Evolutionary conservation across 2,329 filamentous ascomycete genomes (phyloP), one percentile per base, ranked within the genome.

Genomic region (Ophiostoma triangulosporum): DNA sequence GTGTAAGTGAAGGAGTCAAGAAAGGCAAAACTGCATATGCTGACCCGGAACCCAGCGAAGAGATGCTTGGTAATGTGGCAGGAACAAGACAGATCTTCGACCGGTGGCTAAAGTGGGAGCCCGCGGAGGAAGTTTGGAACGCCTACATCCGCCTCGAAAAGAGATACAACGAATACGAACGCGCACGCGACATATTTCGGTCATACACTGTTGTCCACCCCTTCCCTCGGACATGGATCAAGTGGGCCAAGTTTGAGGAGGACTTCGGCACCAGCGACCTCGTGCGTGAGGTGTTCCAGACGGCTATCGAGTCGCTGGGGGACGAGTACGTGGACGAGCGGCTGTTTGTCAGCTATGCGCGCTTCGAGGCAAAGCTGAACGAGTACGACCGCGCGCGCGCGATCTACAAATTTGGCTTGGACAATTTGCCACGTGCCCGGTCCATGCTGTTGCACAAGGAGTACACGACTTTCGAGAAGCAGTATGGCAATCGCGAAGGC

Each of bases 91-190:
- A 95, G 62, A 88, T 97, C 0, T 98, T 97, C 65, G 93, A 98
- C 70, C 78, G 93, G 46, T 98, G 93, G 93, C 91, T 98, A 85
- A 84, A 86, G 58, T 98, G 93, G 93, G 88, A 95, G 66, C 93
- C 93, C 0, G 89, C 96, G 60, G 91, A 97, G 76, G 83, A 86
- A 43, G 93, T 91, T 0, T 98, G 93, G 93, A 83, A 83, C 60
- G 84, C 91, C 43, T 97, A 96, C 66, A 95, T 98, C 70, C 96
- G 96, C 70, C 70, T 98, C 56, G 93, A 98, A 73, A 96, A 95
- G 73, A 76, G 93, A 55, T 97, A 97, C 65, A 84, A 83, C 62
- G 93, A 98, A 67, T 93, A 85, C 63, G 88, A 95, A 56, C 76
- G 89, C 55, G 91, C 90, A n/a, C 77, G 93, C 36, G 83, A 84